Base-by-base conservation (phyloP, 148 eudicot species). In the Simmondsia chinensis region DNA sequence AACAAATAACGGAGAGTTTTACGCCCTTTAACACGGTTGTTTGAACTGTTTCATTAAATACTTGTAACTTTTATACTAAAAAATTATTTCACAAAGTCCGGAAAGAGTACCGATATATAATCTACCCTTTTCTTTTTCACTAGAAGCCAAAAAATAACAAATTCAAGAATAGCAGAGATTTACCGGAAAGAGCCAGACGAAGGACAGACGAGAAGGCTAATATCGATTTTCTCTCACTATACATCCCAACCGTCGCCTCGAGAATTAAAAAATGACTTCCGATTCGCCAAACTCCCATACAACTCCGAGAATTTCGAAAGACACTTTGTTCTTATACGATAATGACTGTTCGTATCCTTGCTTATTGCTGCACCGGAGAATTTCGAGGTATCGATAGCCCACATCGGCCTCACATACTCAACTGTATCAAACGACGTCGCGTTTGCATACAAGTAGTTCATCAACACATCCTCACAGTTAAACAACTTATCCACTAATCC, bases 191-290 rank as follows among this genome's bases (percentile, higher is more conserved):
- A n/a, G n/a, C n/a, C n/a, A n/a, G n/a, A n/a, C n/a, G n/a, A n/a
- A n/a, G n/a, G n/a, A n/a, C n/a, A n/a, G n/a, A n/a, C n/a, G n/a
- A n/a, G n/a, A n/a, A n/a, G n/a, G n/a, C n/a, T n/a, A n/a, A n/a
- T n/a, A n/a, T n/a, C n/a, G n/a, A n/a, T n/a, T n/a, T n/a, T n/a
- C n/a, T n/a, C n/a, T 20, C 20, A 44, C 80, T 91, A 91, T 75
- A 72, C 67, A 86, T 91, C 95, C 99, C 99, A 91, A 24, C 94
- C 89, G 49, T 91, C 99, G 24, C 27, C 68, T 56, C 99, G 69
- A 20, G 55, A 33, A n/a, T 72, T 55, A 45, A 91, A 91, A 22
- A 61, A 78, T 6, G 76, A 58, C 60, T 76, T 91, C 34, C 80
- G 45, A 26, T 57, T 30, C 0, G 57, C 40, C 61, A 91, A 63